Evolutionary conservation across 202 grass and related monocot species (phyloP).

Genomic region (Carex arenaria): DNA sequence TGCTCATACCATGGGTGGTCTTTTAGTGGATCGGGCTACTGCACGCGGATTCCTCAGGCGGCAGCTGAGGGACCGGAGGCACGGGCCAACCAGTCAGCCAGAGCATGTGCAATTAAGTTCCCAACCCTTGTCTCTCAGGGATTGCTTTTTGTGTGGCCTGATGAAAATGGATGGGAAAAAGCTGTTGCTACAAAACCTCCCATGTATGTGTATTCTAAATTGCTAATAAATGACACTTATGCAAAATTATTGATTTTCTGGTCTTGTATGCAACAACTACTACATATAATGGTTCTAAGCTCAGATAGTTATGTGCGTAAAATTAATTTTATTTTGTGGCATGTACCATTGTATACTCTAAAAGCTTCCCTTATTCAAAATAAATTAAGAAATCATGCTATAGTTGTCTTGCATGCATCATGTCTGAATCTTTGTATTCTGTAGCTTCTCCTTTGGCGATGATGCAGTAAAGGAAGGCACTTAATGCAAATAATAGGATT

Average conservation of each 20-base stretch:
- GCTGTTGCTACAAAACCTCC: slow-evolving; percentile 69
- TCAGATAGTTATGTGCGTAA: not conserved
- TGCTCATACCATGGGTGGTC: slow-evolving; percentile 99
- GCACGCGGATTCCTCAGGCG: slow-evolving; percentile 83
- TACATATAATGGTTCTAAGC: not conserved
- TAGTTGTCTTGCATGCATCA: not conserved
- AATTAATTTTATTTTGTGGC: not conserved
- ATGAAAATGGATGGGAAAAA: slow-evolving; percentile 89
- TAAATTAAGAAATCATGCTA: not conserved
- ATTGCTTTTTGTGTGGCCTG: slow-evolving; percentile 91
- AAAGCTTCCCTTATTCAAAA: not conserved
- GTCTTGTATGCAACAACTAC: not conserved
- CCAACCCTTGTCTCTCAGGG: slow-evolving; percentile 86
- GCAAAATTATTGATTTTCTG: not conserved
- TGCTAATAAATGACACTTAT: not conserved
- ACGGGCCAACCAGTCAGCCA: slow-evolving; percentile 44
- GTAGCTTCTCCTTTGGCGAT: not conserved
- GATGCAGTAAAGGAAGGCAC: not conserved
- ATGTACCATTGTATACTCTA: not conserved
- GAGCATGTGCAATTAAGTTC: slow-evolving; percentile 71
- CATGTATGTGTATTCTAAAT: slow-evolving; percentile 36
- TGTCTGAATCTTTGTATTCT: not conserved
- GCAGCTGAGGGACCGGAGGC: slow-evolving; percentile 55
- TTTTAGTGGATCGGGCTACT: slow-evolving; percentile 65
- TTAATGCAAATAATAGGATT: not conserved